These are phyloP conservation scores for Chloromonas sp. DNA, from an alignment of 163 green algal genomes.

Conservation along the genomic window DNA sequence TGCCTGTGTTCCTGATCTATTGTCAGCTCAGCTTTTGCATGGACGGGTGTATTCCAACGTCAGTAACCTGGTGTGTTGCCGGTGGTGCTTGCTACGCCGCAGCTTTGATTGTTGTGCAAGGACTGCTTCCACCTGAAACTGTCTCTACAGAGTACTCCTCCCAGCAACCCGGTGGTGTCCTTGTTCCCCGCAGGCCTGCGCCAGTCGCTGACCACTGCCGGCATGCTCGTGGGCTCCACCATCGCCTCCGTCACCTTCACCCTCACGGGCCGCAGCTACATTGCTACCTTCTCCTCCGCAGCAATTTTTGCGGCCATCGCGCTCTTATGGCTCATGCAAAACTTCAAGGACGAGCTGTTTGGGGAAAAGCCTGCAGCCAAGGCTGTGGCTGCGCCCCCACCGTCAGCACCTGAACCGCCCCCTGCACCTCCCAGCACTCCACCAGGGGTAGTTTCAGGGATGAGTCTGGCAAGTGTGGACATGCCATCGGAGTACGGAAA, in stretches of 20 bases:
- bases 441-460: too few species aligned
- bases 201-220: slow-evolving; percentile 65
- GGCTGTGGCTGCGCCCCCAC: background rate
- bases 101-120: too few species aligned
- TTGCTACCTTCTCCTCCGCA: slow-evolving; percentile 65
- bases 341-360: slow-evolving; percentile 31
- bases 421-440: background rate
- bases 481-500: too few species aligned
- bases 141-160: too few species aligned
- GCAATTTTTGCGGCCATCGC: slow-evolving; percentile 51
- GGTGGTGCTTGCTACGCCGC: too few species aligned
- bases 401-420: background rate
- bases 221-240: slow-evolving; percentile 66
- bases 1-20: too few species aligned
- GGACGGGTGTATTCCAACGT: too few species aligned
- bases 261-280: slow-evolving; percentile 65
- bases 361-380: background rate
- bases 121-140: too few species aligned
- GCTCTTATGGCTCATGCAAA: slow-evolving; percentile 51
- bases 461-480: background rate
- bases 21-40: too few species aligned
- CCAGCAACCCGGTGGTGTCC: too few species aligned
- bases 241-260: slow-evolving; percentile 52
- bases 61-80: too few species aligned
- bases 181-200: slow-evolving; percentile 43